Evolutionary conservation across 1,139 yeast genomes (phyloP).

Genomic region (Taphrina wiesneri): DNA sequence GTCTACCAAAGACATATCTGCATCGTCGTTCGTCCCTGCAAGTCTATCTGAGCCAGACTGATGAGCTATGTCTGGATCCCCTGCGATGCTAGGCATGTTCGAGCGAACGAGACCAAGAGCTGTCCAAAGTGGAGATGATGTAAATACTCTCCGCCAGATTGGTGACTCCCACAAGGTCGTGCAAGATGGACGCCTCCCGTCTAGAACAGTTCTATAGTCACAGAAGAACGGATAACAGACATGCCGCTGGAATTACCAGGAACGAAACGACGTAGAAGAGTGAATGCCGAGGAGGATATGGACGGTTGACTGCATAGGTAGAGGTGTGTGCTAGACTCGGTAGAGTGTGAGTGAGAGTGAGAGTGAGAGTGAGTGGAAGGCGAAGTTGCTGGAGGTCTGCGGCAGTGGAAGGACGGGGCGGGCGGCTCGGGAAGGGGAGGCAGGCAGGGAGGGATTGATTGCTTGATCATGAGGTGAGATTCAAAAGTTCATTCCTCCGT

Average conservation of each 20-base stretch:
- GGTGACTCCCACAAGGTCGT: background rate
- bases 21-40: background rate
- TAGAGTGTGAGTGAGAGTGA: background rate
- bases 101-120: background rate
- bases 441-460: background rate
- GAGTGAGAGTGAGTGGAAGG: background rate
- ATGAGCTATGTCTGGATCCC: background rate
- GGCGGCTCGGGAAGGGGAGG: background rate
- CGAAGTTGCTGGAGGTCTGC: too few relatives aligned
- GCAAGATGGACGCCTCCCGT: background rate
- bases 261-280: background rate
- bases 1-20: background rate
- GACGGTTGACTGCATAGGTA: background rate
- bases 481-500: background rate
- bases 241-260: background rate
- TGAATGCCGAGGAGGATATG: background rate
- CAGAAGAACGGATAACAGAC: background rate
- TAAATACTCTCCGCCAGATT: conserved; percentile 1
- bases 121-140: background rate
- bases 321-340: too few relatives aligned
- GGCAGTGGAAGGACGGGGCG: background rate
- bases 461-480: background rate
- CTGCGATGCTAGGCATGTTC: background rate
- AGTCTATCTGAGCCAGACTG: background rate
- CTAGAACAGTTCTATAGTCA: background rate